These are phyloP conservation scores for Cryphonectria parasitica DNA, from an alignment of 2,329 filamentous ascomycete genomes.

Conservation along the genomic window DNA sequence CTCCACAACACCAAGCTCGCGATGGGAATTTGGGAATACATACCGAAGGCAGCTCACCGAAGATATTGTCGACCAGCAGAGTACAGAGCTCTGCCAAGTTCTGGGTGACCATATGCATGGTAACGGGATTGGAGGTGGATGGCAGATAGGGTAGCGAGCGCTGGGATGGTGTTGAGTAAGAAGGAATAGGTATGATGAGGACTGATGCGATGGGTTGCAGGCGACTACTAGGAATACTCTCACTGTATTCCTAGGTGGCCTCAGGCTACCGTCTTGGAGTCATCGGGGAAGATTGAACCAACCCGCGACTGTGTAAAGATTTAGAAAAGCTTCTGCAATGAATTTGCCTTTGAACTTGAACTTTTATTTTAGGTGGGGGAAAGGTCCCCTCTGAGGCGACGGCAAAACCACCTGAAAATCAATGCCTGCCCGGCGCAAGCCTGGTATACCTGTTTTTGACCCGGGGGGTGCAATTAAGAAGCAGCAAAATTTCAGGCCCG, in stretches of 20 bases:
- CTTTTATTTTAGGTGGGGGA: constrained; percentile 30
- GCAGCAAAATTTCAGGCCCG: neutral
- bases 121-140: neutral
- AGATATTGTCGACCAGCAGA: constrained; percentile 85
- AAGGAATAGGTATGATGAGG: constrained; percentile 34
- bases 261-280: constrained; percentile 66
- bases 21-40: constrained; percentile 46
- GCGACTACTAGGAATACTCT: constrained; percentile 75
- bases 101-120: constrained; percentile 54
- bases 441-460: neutral
- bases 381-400: neutral
- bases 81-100: constrained; percentile 85
- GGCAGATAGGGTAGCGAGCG: neutral
- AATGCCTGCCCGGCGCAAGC: constrained; percentile 6
- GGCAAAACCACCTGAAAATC: constrained; percentile 7
- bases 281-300: constrained; percentile 52
- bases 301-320: neutral
- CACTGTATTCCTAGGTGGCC: constrained; percentile 75
- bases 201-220: constrained; percentile 35
- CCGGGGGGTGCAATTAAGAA: neutral
- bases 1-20: constrained; percentile 29
- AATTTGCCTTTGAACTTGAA: constrained; percentile 24
- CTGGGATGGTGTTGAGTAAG: neutral
- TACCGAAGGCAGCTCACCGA: constrained; percentile 92
- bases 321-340: constrained; percentile 15